Base-by-base conservation (phyloP, 2,329 filamentous ascomycete species). In the Lachnellula suecica region DNA sequence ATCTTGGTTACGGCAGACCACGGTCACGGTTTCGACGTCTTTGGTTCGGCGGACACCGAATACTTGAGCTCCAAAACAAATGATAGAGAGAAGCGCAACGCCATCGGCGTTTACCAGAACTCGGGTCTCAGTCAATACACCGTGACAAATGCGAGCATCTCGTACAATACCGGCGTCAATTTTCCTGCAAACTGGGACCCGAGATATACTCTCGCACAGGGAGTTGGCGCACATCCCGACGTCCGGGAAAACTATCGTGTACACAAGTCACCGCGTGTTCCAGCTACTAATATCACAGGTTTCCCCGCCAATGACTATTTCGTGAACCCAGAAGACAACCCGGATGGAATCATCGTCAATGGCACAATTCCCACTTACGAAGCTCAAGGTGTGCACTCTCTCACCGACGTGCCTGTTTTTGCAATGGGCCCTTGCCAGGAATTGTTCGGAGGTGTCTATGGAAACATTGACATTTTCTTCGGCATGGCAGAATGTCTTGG, bases 1-100 rank as follows among this genome's bases (percentile, higher is more conserved):
- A 78, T 95, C 59, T 68, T 95, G 45, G 88, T 94, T 44, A 91
- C 89, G 3, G 87, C 89, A n/a, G 89, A 95, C 66, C 90, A 94
- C 75, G 90, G 90, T 38, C 90, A 95, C 72, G 90, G 90, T 50
- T 95, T 95, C 68, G 90, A 92, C 62, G 90, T 95, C 61, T 92
- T 87, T 68, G 90, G 90, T 57, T 85, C 79, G 58, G 88, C 90
- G 44, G 90, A 95, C 66, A 94, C 89, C 17, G 76, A 87, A 67
- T 94, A 92, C 71, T 77, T 93, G 43, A 74, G 80, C 15, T 79
- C 80, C 4, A 82, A 91, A 62, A 71, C 76, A 6, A 77, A 78
- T 17, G 83, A 88, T 67, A 86, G 90, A 61, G 73, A 81, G 63
- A 93, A 91, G 79, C 87, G 90, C 61, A 76, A 79, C 45, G 89